phyloP scores from a whole-genome alignment of 2,329 filamentous ascomycete genomes.

The Talaromyces amestolkiae region DNA sequence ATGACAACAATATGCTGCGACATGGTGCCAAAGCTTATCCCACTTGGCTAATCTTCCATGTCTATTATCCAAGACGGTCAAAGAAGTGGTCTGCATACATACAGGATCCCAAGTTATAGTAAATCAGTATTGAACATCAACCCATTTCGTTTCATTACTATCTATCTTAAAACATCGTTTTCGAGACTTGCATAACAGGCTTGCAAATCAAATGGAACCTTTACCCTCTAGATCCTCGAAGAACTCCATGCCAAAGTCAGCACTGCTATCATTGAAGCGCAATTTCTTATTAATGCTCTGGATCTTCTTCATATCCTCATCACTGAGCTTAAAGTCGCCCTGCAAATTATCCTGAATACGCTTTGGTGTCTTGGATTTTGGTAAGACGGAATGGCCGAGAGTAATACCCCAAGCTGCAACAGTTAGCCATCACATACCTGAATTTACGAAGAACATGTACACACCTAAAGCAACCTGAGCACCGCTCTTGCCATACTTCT shows the following conservation, averaged over 20 bases:
- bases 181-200: background rate
- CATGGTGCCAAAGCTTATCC: background rate
- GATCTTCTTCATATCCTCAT: conserved; percentile 58
- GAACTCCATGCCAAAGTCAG: conserved; percentile 57
- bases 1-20: background rate
- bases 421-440: background rate
- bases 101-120: background rate
- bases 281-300: conserved; percentile 58
- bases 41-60: background rate
- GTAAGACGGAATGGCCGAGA: conserved; percentile 52
- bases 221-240: conserved; percentile 61
- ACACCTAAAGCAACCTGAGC: conserved; percentile 52
- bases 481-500: conserved; percentile 52
- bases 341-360: conserved; percentile 46
- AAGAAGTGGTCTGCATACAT: background rate
- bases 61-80: background rate
- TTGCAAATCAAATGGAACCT: background rate
- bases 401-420: conserved; percentile 53
- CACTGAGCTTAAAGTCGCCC: conserved; percentile 58
- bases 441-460: conserved; percentile 12
- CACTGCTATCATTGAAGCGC: conserved; percentile 60
- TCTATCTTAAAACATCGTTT: background rate
- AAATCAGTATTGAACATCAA: background rate
- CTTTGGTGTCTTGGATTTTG: conserved; percentile 50
- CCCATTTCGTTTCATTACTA: background rate